A percentile compares a stretch with the other conserved stretches of the same genome.
Evolutionary conservation across 495 filamentous ascomycete species (phyloP).

Genomic region (Bombardia bombarda): DNA sequence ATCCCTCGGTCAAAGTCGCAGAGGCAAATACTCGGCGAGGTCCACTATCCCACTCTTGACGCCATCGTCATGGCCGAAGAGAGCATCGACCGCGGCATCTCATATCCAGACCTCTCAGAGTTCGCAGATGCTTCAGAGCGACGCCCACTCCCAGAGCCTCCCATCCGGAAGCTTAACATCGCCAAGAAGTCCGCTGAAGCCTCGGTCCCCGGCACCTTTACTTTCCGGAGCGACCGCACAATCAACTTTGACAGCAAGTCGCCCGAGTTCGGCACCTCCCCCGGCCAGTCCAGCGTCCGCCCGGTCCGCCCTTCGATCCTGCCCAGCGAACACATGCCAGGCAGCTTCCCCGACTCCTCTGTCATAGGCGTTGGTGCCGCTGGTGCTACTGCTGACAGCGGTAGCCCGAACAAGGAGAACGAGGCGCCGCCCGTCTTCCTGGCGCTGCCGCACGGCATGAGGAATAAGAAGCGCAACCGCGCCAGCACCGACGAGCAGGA

Average conservation of each 20-base stretch:
- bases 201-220: constrained; percentile 46
- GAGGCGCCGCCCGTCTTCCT: constrained; percentile 23
- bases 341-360: constrained; percentile 37
- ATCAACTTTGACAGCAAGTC: constrained; percentile 41
- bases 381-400: constrained; percentile 3
- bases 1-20: constrained; percentile 33
- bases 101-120: constrained; percentile 40
- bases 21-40: constrained; percentile 22
- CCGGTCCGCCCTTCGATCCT: constrained; percentile 46
- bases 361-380: no score
- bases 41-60: constrained; percentile 29
- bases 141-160: constrained; percentile 22
- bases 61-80: constrained; percentile 18
- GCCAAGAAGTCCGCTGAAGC: constrained; percentile 20
- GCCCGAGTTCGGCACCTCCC: constrained; percentile 39
- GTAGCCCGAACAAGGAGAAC: constrained; percentile 41
- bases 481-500: constrained; percentile 43
- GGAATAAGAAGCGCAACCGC: constrained; percentile 65
- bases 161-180: constrained; percentile 19
- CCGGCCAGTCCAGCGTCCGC: constrained; percentile 48
- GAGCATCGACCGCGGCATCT: constrained; percentile 17
- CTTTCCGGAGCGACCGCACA: constrained; percentile 51
- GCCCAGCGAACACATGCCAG: constrained; percentile 36
- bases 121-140: constrained; percentile 34
- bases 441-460: constrained; percentile 56